Conservation (phyloP, 805 yeast genomes). For the Suhomyces sp. region DNA sequence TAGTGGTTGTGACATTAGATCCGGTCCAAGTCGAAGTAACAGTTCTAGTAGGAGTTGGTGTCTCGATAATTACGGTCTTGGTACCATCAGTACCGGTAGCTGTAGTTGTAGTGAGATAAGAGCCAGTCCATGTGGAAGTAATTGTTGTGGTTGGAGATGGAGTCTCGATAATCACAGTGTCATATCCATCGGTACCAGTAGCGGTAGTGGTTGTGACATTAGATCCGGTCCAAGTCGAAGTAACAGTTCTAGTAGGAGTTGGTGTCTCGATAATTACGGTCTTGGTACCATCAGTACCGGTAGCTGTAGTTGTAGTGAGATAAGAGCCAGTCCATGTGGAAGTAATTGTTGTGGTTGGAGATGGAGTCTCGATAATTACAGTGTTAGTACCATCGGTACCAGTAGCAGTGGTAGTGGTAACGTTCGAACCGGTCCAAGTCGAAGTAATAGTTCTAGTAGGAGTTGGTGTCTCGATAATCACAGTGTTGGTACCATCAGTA, state of each 20-base stretch:
- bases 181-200: background rate
- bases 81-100: slow-evolving; percentile 5
- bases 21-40: slow-evolving; percentile 9
- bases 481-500: slow-evolving; percentile 9
- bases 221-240: background rate
- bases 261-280: background rate
- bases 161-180: slow-evolving; percentile 11
- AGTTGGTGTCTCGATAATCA: slow-evolving; percentile 12
- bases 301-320: slow-evolving; percentile 6
- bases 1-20: background rate
- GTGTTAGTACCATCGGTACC: slow-evolving; percentile 11
- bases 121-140: slow-evolving; percentile 16
- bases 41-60: slow-evolving; percentile 12
- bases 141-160: slow-evolving; percentile 16
- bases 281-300: slow-evolving; percentile 10
- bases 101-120: slow-evolving; percentile 7
- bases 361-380: slow-evolving; percentile 13
- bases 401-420: slow-evolving; percentile 17
- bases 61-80: slow-evolving; percentile 11
- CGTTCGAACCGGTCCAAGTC: slow-evolving; percentile 19
- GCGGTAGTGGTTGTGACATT: background rate
- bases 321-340: slow-evolving; percentile 7
- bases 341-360: slow-evolving; percentile 9
- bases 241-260: background rate
- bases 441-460: slow-evolving; percentile 10